phyloP scores from a whole-genome alignment of 768 basidiomycete genomes.

The Kwoniella pini region DNA sequence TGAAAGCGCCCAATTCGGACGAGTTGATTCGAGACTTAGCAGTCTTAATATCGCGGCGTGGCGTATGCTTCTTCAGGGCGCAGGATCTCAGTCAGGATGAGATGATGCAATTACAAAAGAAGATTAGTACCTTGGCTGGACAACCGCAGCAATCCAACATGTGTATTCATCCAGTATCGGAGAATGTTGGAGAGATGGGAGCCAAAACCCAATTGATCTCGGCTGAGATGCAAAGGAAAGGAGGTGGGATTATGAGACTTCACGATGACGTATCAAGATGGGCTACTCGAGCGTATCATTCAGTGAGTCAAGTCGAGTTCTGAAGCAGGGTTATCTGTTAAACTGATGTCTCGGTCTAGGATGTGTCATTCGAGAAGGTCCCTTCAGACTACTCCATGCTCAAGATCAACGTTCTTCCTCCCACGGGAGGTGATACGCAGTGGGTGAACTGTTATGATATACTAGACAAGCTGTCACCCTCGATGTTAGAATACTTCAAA shows the following conservation, averaged over 20 bases:
- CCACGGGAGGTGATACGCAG: constrained; percentile 50
- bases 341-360: constrained; percentile 2
- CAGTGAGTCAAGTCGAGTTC: constrained; percentile 4
- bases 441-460: constrained; percentile 49
- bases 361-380: constrained; percentile 53
- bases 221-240: constrained; percentile 37
- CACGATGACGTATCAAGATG: constrained; percentile 47
- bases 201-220: constrained; percentile 45
- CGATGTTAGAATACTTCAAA: constrained; percentile 48
- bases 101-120: constrained; percentile 39
- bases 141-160: constrained; percentile 43
- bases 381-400: constrained; percentile 50
- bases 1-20: constrained; percentile 59
- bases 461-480: constrained; percentile 51
- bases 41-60: constrained; percentile 55
- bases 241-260: constrained; percentile 35
- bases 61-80: constrained; percentile 55
- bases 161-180: constrained; percentile 52
- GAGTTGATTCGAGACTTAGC: constrained; percentile 63
- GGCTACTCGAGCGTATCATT: constrained; percentile 41
- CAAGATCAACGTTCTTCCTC: constrained; percentile 53
- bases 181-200: constrained; percentile 47
- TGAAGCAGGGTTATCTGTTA: not conserved
- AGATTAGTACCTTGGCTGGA: constrained; percentile 45
- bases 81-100: constrained; percentile 50